Conservation (phyloP, 495 filamentous ascomycete species). For the Xylaria bambusicola region DNA sequence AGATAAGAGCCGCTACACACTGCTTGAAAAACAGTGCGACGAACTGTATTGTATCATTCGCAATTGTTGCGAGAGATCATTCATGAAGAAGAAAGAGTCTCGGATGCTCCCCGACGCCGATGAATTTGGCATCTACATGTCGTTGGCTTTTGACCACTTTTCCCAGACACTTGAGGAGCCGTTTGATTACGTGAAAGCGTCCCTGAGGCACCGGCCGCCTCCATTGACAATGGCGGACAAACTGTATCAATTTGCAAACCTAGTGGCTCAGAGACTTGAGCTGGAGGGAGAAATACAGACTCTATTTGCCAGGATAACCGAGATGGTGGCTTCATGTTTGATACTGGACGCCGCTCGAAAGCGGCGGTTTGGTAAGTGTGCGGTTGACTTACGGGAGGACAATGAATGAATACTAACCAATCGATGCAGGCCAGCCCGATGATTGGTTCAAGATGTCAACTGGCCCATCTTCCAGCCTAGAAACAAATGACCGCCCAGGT, state of each 20-base stretch:
- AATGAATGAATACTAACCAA: neutral
- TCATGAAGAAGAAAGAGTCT: conserved; percentile 19
- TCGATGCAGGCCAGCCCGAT: neutral
- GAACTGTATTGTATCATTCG: conserved; percentile 25
- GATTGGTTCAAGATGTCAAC: neutral
- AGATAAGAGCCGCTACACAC: conserved; percentile 8
- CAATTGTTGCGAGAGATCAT: conserved; percentile 15
- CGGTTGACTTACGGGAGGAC: neutral
- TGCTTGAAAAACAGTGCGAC: conserved; percentile 24
- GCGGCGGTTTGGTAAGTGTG: conserved; percentile 19
- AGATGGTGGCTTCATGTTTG: conserved; percentile 39
- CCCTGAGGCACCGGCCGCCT: conserved; percentile 40
- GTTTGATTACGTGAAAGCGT: conserved; percentile 44
- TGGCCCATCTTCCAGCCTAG: neutral
- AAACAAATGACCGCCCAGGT: neutral
- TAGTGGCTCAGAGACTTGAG: conserved; percentile 9
- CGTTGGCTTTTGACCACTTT: conserved; percentile 41
- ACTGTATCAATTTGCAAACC: conserved; percentile 33
- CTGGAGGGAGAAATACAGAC: conserved; percentile 5
- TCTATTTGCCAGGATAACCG: conserved; percentile 32
- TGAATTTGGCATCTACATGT: conserved; percentile 37
- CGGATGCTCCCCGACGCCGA: conserved; percentile 38
- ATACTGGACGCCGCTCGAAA: conserved; percentile 27
- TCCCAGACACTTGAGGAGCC: conserved; percentile 33
- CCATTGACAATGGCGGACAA: conserved; percentile 38